A percentile compares a stretch with the other conserved stretches of the same genome.
Evolutionary conservation across 495 filamentous ascomycete genomes (phyloP).

Genomic region (Penicillium riverlandense): DNA sequence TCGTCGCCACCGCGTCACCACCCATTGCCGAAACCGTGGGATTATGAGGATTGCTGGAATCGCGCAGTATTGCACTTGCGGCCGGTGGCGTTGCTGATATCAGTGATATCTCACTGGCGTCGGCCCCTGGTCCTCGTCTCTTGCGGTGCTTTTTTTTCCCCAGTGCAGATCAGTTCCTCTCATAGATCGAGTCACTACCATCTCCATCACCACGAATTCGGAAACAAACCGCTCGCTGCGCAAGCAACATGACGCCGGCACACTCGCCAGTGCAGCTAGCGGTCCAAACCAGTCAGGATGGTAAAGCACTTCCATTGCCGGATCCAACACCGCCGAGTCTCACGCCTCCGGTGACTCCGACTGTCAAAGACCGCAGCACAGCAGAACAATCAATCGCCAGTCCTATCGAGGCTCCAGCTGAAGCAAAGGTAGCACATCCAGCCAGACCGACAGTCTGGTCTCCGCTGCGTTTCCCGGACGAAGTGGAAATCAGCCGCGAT

Average conservation of each 20-base stretch:
- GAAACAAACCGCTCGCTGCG: neutral
- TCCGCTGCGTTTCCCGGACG: constrained; percentile 23
- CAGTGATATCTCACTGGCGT: neutral
- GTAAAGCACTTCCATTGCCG: constrained; percentile 4
- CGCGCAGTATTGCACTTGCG: constrained; percentile 1
- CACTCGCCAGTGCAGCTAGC: constrained; percentile 23
- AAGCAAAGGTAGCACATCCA: too few relatives aligned
- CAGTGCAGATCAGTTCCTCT: neutral
- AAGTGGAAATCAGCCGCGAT: constrained; percentile 28
- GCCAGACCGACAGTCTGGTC: constrained; percentile 7
- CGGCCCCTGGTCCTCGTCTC: neutral
- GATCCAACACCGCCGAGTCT: constrained; percentile 14
- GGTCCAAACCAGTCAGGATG: constrained; percentile 18
- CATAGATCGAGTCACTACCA: too few relatives aligned
- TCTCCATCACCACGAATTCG: neutral
- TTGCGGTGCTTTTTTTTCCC: neutral
- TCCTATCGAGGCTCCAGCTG: neutral
- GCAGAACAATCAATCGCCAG: constrained; percentile 2
- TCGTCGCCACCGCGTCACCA: constrained; percentile 13
- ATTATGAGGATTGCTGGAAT: constrained; percentile 6
- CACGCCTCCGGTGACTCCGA: constrained; percentile 35
- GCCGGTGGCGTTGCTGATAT: constrained; percentile 12
- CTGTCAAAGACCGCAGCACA: constrained; percentile 11
- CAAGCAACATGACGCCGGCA: neutral
- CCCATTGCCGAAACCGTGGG: constrained; percentile 11